A percentile compares a stretch with the other conserved stretches of the same genome.
phyloP scores from a whole-genome alignment of 1,139 yeast genomes.

The Casaregolazyma lundiana region DNA sequence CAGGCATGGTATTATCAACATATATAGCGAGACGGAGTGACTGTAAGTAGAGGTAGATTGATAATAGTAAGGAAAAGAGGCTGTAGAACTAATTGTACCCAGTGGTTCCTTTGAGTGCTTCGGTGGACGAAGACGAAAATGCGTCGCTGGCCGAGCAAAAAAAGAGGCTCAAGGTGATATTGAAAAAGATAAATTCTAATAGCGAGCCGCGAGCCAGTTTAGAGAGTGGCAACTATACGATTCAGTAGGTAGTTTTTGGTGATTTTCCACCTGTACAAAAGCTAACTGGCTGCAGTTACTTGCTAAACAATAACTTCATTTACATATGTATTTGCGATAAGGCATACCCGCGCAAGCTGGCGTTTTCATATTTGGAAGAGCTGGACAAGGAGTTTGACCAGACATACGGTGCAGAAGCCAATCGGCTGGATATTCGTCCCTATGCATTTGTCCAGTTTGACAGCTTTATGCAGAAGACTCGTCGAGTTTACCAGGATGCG shows the following conservation, averaged over 20 bases:
- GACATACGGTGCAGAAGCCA: constrained; percentile 71
- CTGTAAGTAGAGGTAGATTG: constrained; percentile 22
- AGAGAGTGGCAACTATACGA: constrained; percentile 68
- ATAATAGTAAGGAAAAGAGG: not conserved
- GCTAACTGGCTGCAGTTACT: constrained; percentile 38
- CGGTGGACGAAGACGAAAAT: constrained; percentile 76
- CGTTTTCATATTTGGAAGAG: constrained; percentile 81
- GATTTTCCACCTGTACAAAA: not conserved
- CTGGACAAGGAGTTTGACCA: constrained; percentile 76
- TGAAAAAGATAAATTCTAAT: constrained; percentile 70
- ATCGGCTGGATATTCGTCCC: constrained; percentile 64
- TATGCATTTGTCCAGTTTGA: constrained; percentile 88
- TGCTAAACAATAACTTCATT: constrained; percentile 58
- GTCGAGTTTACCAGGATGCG: constrained; percentile 82
- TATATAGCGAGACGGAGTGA: constrained; percentile 30
- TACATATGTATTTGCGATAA: constrained; percentile 74
- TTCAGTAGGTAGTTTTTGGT: constrained; percentile 46
- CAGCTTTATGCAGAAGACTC: constrained; percentile 77
- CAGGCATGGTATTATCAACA: constrained; percentile 27
- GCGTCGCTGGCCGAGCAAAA: constrained; percentile 62
- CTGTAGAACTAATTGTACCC: constrained; percentile 12
- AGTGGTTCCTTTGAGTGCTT: constrained; percentile 89
- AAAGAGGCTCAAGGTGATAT: constrained; percentile 74
- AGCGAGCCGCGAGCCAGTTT: constrained; percentile 84
- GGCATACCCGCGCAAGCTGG: constrained; percentile 81